Conservation (phyloP, 495 filamentous ascomycete species). For the Talaromyces wortmannii region DNA sequence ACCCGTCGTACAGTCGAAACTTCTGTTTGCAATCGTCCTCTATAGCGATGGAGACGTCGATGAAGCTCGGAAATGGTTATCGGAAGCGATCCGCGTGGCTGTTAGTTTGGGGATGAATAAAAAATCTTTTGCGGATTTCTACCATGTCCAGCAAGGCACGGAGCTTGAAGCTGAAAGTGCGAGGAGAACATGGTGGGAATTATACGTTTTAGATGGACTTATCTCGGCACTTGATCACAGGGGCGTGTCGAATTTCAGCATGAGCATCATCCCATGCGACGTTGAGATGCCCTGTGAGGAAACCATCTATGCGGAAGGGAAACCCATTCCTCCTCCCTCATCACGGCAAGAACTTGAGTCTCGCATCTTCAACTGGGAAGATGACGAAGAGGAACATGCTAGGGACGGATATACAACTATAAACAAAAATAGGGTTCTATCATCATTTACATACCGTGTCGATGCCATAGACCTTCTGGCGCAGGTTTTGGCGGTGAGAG, state of each 20-base stretch:
- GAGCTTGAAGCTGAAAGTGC: constrained; percentile 28
- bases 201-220: constrained; percentile 30
- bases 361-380: constrained; percentile 27
- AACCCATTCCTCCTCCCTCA: constrained; percentile 20
- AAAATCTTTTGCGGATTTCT: constrained; percentile 21
- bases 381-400: constrained; percentile 8
- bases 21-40: constrained; percentile 29
- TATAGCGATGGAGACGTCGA: constrained; percentile 25
- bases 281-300: constrained; percentile 34
- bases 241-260: constrained; percentile 17
- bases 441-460: constrained; percentile 37
- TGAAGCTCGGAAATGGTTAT: constrained; percentile 25
- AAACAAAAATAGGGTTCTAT: constrained; percentile 11
- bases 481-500: constrained; percentile 22
- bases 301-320: constrained; percentile 19
- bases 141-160: constrained; percentile 11
- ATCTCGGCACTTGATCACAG: constrained; percentile 22
- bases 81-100: constrained; percentile 23
- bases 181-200: constrained; percentile 37
- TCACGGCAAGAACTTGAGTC: constrained; percentile 27
- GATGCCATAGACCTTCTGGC: constrained; percentile 31
- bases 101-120: constrained; percentile 31
- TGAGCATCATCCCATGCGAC: constrained; percentile 24
- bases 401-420: not conserved
- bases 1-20: constrained; percentile 29